Conservation (phyloP, 148 eudicot species). For the Amaranthus palmeri region DNA sequence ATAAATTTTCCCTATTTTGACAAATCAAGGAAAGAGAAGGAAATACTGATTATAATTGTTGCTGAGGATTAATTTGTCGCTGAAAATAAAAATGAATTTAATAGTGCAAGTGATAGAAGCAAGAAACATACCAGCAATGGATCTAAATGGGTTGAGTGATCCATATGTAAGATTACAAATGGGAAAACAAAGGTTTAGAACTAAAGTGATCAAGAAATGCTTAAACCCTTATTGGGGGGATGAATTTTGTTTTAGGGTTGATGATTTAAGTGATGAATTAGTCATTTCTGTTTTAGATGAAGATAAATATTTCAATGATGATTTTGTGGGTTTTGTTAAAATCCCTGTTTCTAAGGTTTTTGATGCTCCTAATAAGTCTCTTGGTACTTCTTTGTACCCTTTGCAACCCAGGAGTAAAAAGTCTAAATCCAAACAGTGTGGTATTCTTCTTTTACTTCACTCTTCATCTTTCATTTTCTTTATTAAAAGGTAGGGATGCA, state of each 20-base stretch:
- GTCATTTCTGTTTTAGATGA: constrained; percentile 77
- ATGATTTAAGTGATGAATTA: constrained; percentile 80
- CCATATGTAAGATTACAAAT: constrained; percentile 81
- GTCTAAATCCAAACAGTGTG: constrained; percentile 72
- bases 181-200: constrained; percentile 63
- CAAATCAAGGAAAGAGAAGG: too few relatives aligned
- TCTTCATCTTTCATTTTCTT: not conserved
- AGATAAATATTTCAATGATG: constrained; percentile 81
- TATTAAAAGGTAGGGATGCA: too few relatives aligned
- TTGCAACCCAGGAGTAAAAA: constrained; percentile 67
- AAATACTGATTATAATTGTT: too few relatives aligned
- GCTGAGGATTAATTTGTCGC: too few relatives aligned
- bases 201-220: constrained; percentile 81
- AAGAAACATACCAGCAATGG: constrained; percentile 76
- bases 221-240: constrained; percentile 91
- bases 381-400: constrained; percentile 80
- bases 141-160: constrained; percentile 88
- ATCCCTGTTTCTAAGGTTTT: constrained; percentile 64
- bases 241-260: constrained; percentile 69
- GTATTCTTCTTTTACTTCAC: constrained; percentile 21
- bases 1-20: too few relatives aligned
- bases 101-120: constrained; percentile 71
- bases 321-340: constrained; percentile 72
- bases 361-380: constrained; percentile 73
- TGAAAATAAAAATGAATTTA: constrained; percentile 26